phyloP scores from a whole-genome alignment of 1,139 yeast genomes.

The Debaryomycetaceae sp. region DNA sequence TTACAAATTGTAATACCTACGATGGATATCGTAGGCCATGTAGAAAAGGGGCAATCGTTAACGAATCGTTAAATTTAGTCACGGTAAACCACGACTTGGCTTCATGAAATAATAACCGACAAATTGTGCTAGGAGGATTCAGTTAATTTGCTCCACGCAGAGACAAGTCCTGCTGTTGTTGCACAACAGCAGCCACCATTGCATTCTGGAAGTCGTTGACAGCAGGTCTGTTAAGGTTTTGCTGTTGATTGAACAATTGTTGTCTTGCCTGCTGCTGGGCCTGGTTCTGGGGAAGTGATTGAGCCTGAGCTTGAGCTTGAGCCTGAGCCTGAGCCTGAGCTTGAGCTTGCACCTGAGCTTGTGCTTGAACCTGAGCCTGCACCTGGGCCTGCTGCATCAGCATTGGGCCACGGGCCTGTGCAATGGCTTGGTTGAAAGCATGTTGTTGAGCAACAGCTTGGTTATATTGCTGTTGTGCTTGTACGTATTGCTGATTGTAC shows the following conservation, averaged over 20 bases:
- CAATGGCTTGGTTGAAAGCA: conserved; percentile 8
- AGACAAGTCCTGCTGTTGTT: conserved; percentile 7
- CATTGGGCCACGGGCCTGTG: conserved; percentile 2
- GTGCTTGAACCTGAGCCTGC: conserved; percentile 8
- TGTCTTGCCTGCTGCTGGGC: conserved; percentile 6
- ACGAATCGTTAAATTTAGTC: too few relatives aligned
- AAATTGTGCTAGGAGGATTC: too few relatives aligned
- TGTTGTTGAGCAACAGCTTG: conserved; percentile 8
- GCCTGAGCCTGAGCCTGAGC: conserved; percentile 12
- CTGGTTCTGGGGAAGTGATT: conserved; percentile 5
- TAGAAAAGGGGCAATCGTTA: too few relatives aligned
- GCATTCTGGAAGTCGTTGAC: conserved; percentile 12
- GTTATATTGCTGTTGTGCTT: conserved; percentile 8
- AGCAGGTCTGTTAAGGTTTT: conserved; percentile 6
- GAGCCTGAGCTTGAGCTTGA: conserved; percentile 3
- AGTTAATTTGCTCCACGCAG: not conserved
- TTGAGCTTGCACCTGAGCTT: conserved; percentile 26
- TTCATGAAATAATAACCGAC: too few relatives aligned
- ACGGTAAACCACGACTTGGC: too few relatives aligned
- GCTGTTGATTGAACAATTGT: conserved; percentile 5
- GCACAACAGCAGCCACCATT: conserved; percentile 12
- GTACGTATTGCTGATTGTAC: conserved; percentile 6
- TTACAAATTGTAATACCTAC: too few relatives aligned
- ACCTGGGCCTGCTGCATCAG: conserved; percentile 8
- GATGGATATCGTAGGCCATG: too few relatives aligned